Evolutionary conservation across 345 rosid genomes (phyloP), one percentile per base, ranked within the genome.

Genomic region (Brassica nigra): DNA sequence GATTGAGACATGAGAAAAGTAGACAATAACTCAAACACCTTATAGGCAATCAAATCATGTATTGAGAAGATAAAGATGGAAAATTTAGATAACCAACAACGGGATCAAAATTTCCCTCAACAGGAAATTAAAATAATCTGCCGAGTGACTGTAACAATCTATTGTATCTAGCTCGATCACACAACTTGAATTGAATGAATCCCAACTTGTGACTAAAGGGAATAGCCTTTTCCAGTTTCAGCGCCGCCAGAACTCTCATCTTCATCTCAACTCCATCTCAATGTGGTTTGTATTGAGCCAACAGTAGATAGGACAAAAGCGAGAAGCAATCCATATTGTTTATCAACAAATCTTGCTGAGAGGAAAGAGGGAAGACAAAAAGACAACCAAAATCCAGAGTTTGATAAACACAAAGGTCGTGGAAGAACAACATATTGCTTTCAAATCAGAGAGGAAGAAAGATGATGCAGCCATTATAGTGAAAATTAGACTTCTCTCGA

Each of bases 61-160:
- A 31, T 5, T 31, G 34, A 31, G 34, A 31, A 31, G 34, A 31
- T 31, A 69, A 14, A 47, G 16, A 27, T 47, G 68, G 29, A 73
- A 58, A 2, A 0, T 36, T 37, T 6, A 36, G 66, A 76, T 90
- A 95, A 97, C 98, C 99, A 81, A 90, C 97, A 49, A 84, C 73
- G 79, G 99, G 99, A 88, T 91, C 88, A 82, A 84, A 92, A 16
- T 92, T 88, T 66, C 97, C 99, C 1, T 66, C 79, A 34, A 92
- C 97, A 3, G 89, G 52, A 95, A 91, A 89, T 90, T 94, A 14
- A 14, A 89, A 86, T 15, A 95, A 88, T 18, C 88, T 94, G 54
- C 64, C 86, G 15, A 83, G 15, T 0, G 91, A 80, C 83, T 89
- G 92, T 80, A 92, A 71, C 89, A 92, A 85, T 78, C 97, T 86